Evolutionary conservation across 108 stramenopile genomes (phyloP).

Genomic region (Phaeodactylum tricornutum): DNA sequence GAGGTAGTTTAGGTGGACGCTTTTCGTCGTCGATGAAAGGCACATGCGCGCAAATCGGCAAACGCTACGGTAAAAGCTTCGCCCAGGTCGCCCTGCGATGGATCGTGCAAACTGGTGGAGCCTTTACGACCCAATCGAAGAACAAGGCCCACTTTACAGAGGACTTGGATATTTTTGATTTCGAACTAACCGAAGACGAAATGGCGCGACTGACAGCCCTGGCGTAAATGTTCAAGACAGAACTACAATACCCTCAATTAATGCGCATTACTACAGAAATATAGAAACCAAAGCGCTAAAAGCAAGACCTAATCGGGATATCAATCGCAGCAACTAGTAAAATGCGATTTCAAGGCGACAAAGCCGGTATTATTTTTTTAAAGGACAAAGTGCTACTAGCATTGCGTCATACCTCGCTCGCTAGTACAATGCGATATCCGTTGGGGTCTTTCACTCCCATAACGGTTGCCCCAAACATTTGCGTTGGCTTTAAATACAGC

Average conservation of each 20-base stretch:
- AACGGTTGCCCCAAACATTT: conserved; percentile 20
- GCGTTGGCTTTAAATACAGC: conserved; percentile 28
- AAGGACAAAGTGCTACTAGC: too few relatives aligned
- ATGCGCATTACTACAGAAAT: too few relatives aligned
- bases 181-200: conserved; percentile 48
- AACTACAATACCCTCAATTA: too few relatives aligned
- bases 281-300: too few relatives aligned
- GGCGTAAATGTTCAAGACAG: too few relatives aligned
- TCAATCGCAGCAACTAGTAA: too few relatives aligned
- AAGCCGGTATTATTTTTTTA: too few relatives aligned
- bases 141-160: conserved; percentile 54
- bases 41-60: conserved; percentile 48
- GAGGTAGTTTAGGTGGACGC: conserved; percentile 27
- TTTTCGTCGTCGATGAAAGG: conserved; percentile 28
- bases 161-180: conserved; percentile 71
- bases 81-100: conserved; percentile 75
- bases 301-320: too few relatives aligned
- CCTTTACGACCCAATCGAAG: conserved; percentile 52
- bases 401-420: too few relatives aligned
- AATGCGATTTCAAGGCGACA: too few relatives aligned
- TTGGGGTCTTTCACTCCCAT: conserved; percentile 31
- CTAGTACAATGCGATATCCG: conserved; percentile 23
- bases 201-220: conserved; percentile 28
- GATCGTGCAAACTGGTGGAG: conserved; percentile 61
- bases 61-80: conserved; percentile 51